Evolutionary conservation across 2,329 filamentous ascomycete genomes (phyloP).

Genomic region (Botrytis tulipae): DNA sequence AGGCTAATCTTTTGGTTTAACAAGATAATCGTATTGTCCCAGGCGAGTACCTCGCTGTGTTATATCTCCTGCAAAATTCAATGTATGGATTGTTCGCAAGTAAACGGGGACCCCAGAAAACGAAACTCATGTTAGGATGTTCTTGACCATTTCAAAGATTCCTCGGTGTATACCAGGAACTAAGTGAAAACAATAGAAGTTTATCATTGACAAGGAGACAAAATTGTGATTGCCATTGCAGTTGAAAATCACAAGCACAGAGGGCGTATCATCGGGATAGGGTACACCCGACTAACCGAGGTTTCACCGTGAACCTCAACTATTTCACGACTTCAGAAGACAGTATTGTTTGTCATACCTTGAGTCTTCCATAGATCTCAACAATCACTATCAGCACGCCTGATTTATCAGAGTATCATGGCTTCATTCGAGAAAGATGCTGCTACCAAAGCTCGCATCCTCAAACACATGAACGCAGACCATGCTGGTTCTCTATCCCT

Average conservation of each 20-base stretch:
- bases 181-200: too few species aligned
- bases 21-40: background rate
- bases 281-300: background rate
- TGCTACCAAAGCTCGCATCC: conserved; percentile 58
- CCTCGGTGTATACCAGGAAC: background rate
- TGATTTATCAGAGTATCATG: conserved; percentile 12
- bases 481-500: conserved; percentile 71
- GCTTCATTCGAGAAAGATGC: conserved; percentile 40
- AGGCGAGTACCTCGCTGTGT: background rate
- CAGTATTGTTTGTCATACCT: background rate
- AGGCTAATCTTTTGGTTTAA: background rate
- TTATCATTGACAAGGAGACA: background rate
- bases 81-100: too few species aligned
- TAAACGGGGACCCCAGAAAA: too few species aligned
- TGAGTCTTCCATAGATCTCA: background rate
- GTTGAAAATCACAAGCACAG: background rate
- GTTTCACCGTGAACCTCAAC: background rate
- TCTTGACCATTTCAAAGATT: background rate
- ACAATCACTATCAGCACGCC: background rate
- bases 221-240: background rate
- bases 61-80: background rate
- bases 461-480: conserved; percentile 84
- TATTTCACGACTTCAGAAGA: background rate
- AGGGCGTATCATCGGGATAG: background rate
- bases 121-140: background rate